Percentiles rank a stretch among this genome's conserved stretches.
Conservation (phyloP, 441 rosid genomes). For the Bocquillonia castaneifolia region DNA sequence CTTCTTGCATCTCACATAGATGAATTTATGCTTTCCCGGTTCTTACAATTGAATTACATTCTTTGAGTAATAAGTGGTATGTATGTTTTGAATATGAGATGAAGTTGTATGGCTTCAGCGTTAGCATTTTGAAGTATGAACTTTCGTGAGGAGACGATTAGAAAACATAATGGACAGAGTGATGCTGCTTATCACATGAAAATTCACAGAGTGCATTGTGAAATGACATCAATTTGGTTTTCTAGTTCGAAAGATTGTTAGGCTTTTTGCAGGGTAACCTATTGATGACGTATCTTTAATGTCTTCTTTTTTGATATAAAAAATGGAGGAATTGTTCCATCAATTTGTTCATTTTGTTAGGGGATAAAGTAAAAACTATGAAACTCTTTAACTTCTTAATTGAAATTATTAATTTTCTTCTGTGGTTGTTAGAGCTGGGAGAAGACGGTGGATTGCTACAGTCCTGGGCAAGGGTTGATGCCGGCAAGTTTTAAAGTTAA, state of each 20-base stretch:
- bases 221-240: background rate
- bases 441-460: slow-evolving; percentile 94
- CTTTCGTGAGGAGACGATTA: background rate
- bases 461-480: slow-evolving; percentile 95
- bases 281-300: background rate
- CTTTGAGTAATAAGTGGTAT: background rate
- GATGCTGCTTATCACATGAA: background rate
- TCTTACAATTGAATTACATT: background rate
- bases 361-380: background rate
- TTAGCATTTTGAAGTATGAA: background rate
- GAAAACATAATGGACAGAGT: background rate
- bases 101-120: background rate
- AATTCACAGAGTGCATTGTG: background rate
- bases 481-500: slow-evolving; percentile 95
- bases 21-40: background rate
- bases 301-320: background rate
- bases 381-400: background rate
- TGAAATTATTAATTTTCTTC: slow-evolving; percentile 10
- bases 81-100: background rate
- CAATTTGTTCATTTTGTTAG: background rate
- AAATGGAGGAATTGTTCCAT: no score
- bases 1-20: background rate
- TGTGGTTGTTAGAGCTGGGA: slow-evolving; percentile 79
- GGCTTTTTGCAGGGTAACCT: no score
- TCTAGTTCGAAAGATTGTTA: background rate